Evolutionary conservation across 495 filamentous ascomycete species (phyloP).

Genomic region (Penicillium tannophilum): DNA sequence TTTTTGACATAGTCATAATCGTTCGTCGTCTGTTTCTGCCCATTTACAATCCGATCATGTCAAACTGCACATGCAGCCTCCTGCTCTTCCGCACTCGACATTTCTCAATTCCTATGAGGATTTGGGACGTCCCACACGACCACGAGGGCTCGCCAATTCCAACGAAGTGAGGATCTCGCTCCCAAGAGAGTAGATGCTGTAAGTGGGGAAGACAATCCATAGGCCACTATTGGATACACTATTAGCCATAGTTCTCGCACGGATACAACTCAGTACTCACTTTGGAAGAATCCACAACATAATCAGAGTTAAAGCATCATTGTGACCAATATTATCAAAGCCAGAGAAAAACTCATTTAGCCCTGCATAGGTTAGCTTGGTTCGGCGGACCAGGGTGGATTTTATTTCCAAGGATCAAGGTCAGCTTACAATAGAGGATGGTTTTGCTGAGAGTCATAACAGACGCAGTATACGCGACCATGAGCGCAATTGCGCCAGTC

Average conservation of each 20-base stretch:
- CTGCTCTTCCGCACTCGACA: background rate
- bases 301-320: constrained; percentile 57
- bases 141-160: constrained; percentile 46
- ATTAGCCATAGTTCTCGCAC: background rate
- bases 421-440: constrained; percentile 74
- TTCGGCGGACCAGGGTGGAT: constrained; percentile 14
- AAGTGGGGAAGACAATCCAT: constrained; percentile 74
- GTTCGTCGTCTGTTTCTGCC: background rate
- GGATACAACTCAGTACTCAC: constrained; percentile 50
- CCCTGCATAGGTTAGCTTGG: constrained; percentile 48
- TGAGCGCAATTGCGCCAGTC: constrained; percentile 60
- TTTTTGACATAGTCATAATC: background rate
- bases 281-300: constrained; percentile 79
- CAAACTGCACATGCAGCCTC: background rate
- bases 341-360: constrained; percentile 76
- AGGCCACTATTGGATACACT: constrained; percentile 56
- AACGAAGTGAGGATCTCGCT: constrained; percentile 70
- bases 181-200: constrained; percentile 70
- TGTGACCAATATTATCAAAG: constrained; percentile 81
- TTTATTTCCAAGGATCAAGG: background rate
- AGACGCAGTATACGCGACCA: constrained; percentile 68
- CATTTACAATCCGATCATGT: background rate
- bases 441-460: constrained; percentile 91
- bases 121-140: constrained; percentile 36
- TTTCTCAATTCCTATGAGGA: constrained; percentile 22